Percentiles rank a stretch among this genome's conserved stretches.
Evolutionary conservation across 805 yeast species (phyloP).

Genomic region (Myxozyma neotropica): DNA sequence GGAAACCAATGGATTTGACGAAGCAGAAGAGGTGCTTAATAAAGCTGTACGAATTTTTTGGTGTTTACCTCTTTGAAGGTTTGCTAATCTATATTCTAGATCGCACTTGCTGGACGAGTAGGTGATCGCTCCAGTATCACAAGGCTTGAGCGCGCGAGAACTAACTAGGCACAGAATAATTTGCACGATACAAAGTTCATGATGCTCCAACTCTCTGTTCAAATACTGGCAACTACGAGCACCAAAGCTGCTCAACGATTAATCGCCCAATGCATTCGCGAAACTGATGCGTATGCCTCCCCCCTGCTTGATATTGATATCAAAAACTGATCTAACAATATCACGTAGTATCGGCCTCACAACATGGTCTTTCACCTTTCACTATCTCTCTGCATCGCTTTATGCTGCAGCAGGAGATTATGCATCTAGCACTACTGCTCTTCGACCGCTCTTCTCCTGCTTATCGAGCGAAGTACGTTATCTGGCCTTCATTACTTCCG

Average conservation of each 20-base stretch:
- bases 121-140: no score
- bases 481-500: constrained; percentile 11
- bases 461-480: constrained; percentile 26
- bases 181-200: constrained; percentile 26
- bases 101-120: constrained; percentile 24
- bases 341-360: not conserved
- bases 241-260: constrained; percentile 25
- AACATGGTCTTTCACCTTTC: constrained; percentile 26
- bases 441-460: constrained; percentile 20
- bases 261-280: constrained; percentile 18
- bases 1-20: constrained; percentile 17
- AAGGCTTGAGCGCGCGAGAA: no score
- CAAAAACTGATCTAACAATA: not conserved
- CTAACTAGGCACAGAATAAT: constrained; percentile 13
- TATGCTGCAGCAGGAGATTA: constrained; percentile 6
- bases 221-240: constrained; percentile 19
- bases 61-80: not conserved
- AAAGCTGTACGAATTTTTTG: constrained; percentile 19
- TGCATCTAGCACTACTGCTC: not conserved
- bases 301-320: not conserved
- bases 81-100: not conserved
- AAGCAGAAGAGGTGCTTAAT: constrained; percentile 31
- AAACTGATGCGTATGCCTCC: constrained; percentile 14
- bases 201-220: constrained; percentile 26
- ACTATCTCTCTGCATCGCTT: constrained; percentile 11